phyloP scores from a whole-genome alignment of 805 yeast genomes.

The Saccharomycopsis javanensis region DNA sequence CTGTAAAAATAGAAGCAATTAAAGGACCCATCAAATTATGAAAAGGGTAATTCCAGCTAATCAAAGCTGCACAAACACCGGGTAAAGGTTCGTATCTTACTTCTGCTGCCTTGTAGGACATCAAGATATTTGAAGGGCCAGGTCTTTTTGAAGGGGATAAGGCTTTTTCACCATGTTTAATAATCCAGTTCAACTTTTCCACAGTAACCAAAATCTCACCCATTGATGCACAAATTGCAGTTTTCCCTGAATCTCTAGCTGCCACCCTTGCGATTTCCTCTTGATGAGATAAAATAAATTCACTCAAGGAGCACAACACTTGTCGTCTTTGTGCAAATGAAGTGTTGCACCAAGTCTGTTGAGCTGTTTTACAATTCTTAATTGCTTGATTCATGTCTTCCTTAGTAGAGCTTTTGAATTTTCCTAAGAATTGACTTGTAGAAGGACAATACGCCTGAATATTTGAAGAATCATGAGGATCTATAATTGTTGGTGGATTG shows the following conservation, averaged over 20 bases:
- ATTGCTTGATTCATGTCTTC: slow-evolving; percentile 66
- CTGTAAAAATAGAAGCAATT: slow-evolving; percentile 80
- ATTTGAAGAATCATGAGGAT: slow-evolving; percentile 50
- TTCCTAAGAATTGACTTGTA: slow-evolving; percentile 81
- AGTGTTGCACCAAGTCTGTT: slow-evolving; percentile 40
- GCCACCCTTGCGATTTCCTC: slow-evolving; percentile 84
- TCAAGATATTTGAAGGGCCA: slow-evolving; percentile 76
- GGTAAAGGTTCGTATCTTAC: slow-evolving; percentile 81
- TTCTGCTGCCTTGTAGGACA: slow-evolving; percentile 88
- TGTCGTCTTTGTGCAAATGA: slow-evolving; percentile 57
- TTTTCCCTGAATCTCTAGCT: slow-evolving; percentile 93
- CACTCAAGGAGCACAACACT: slow-evolving; percentile 59
- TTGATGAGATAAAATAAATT: slow-evolving; percentile 71
- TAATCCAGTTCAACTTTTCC: slow-evolving; percentile 86
- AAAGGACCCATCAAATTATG: slow-evolving; percentile 92
- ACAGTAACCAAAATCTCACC: slow-evolving; percentile 93
- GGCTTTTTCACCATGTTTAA: slow-evolving; percentile 69
- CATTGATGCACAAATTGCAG: slow-evolving; percentile 91
- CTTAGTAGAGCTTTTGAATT: slow-evolving; percentile 51
- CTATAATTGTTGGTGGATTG: slow-evolving; percentile 48
- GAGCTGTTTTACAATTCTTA: slow-evolving; percentile 43
- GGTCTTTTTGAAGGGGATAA: slow-evolving; percentile 67
- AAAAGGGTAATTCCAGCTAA: slow-evolving; percentile 97
- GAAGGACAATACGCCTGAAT: slow-evolving; percentile 94
- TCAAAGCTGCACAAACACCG: slow-evolving; percentile 76